Percentiles rank a stretch among this genome's conserved stretches.
These are phyloP conservation scores for Sisymbrium irio DNA, from an alignment of 345 rosid species.

Conservation along the genomic window DNA sequence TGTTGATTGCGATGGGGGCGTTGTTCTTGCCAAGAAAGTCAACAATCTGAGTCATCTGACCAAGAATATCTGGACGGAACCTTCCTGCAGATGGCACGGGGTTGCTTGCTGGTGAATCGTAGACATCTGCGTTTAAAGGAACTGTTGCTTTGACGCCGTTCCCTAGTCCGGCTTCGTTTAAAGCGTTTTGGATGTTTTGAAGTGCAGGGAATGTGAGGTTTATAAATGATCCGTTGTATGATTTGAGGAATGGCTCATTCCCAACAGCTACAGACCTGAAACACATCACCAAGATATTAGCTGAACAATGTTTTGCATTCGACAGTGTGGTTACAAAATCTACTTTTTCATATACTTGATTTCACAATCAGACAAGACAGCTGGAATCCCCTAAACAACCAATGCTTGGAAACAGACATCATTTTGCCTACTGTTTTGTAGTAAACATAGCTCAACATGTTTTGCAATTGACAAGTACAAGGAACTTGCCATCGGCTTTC, in stretches of 20 bases:
- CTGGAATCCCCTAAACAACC: neutral
- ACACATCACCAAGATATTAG: constrained; percentile 4
- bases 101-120: constrained; percentile 54
- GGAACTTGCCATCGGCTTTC: neutral
- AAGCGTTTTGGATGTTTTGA: constrained; percentile 82
- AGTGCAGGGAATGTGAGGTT: constrained; percentile 78
- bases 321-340: neutral
- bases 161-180: constrained; percentile 72
- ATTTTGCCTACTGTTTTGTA: neutral
- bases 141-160: constrained; percentile 74
- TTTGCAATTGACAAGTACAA: neutral
- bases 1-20: constrained; percentile 80
- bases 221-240: constrained; percentile 63
- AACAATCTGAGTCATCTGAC: constrained; percentile 65
- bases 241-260: constrained; percentile 70
- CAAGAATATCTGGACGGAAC: constrained; percentile 59
- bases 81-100: constrained; percentile 73
- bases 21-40: constrained; percentile 60
- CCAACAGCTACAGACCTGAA: constrained; percentile 80
- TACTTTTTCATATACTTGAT: neutral
- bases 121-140: constrained; percentile 82
- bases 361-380: neutral
- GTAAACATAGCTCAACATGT: neutral
- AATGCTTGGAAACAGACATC: neutral
- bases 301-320: neutral